Percentiles rank a stretch among this genome's conserved stretches.
These are phyloP conservation scores for Phytophthora kernoviae DNA, from an alignment of 352 stramenopile species.

Conservation along the genomic window DNA sequence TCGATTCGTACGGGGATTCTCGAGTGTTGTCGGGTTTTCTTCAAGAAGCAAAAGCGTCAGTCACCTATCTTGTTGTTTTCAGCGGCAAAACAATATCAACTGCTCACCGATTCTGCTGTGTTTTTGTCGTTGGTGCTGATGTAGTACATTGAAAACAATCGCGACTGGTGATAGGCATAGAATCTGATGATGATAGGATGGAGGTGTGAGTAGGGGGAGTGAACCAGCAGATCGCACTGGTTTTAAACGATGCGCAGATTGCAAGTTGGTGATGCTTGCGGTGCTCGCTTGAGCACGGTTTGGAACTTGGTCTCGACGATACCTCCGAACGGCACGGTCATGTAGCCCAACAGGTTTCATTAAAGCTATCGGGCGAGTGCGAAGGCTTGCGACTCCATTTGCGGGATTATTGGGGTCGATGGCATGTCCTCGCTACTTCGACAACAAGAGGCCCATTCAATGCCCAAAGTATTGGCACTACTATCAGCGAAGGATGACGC, in stretches of 20 bases:
- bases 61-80: background rate
- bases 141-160: constrained; percentile 66
- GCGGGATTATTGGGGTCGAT: constrained; percentile 49
- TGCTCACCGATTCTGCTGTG: constrained; percentile 21
- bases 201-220: constrained; percentile 8
- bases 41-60: constrained; percentile 6
- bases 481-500: constrained; percentile 1
- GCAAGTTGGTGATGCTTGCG: constrained; percentile 38
- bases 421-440: constrained; percentile 53
- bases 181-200: constrained; percentile 1
- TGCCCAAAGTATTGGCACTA: background rate
- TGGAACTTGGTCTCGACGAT: constrained; percentile 66
- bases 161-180: constrained; percentile 34
- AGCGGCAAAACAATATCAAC: too few species aligned
- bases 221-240: constrained; percentile 23
- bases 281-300: constrained; percentile 58
- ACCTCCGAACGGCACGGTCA: constrained; percentile 72
- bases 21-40: constrained; percentile 19
- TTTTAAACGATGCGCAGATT: constrained; percentile 22
- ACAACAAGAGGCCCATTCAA: background rate
- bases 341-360: constrained; percentile 58
- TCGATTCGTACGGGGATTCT: constrained; percentile 28
- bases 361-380: constrained; percentile 38
- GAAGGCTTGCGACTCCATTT: constrained; percentile 37
- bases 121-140: constrained; percentile 6